Evolutionary conservation across 2,329 filamentous ascomycete genomes (phyloP), one percentile per base, ranked within the genome.

Genomic region (Tolypocladium guangdongense): DNA sequence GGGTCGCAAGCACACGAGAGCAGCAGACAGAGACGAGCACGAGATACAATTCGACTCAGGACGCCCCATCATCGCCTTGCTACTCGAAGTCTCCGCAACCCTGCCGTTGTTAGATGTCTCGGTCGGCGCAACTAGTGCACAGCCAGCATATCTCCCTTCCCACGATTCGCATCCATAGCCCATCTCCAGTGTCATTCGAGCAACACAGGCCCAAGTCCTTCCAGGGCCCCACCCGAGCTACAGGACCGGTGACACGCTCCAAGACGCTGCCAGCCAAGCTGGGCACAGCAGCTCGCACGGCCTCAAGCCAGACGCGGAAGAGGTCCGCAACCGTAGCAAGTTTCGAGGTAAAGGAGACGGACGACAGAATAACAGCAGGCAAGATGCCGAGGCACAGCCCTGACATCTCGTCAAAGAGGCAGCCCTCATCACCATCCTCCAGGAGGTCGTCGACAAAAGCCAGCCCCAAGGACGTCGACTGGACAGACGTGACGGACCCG

Each of bases 401-500:
- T n/a, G 52, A 58, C 35, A 62, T 57, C 50, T 52, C 54, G 4
- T 59, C 61, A 18, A 62, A 54, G 54, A 70, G 62, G 54, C 64
- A 63, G 20, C 59, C 60, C 52, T 58, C 62, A 7, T 61, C 63
- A 0, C 58, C 60, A 5, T 65, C 70, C 5, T 67, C 67, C 4
- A 74, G 71, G 53, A 74, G 70, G 53, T 60, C 54, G 11, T 39
- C 65, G 16, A 10, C 43, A 49, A 78, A 73, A 57, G 65, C 72
- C 6, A 71, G 62, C 35, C 49, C 66, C 24, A 78, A 76, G 58
- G 71, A 71, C 3, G 77, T 86, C 57, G 81, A 88, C 69, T 90
- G 87, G 87, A 75, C 79, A 32, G 78, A 84, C 0, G 77, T 90
- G 45, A 80, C 78, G 7, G 85, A 90, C 60, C 84, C 84, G 0